Evolutionary conservation across 169 alveolate species (phyloP).

Genomic region (Plasmodium fragile): DNA sequence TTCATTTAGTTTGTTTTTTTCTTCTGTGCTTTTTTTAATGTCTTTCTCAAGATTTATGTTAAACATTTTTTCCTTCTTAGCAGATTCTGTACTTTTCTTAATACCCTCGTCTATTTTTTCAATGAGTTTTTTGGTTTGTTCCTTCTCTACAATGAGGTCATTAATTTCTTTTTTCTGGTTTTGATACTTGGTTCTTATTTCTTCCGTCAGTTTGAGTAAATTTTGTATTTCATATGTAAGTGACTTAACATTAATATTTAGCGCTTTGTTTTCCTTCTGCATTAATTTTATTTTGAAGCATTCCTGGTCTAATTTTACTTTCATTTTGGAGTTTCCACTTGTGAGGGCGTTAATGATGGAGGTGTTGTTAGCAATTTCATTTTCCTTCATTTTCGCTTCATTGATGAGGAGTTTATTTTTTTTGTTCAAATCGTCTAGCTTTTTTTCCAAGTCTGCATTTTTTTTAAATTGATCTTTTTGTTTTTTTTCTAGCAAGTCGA

Average conservation of each 20-base stretch:
- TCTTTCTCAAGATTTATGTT: slow-evolving; percentile 53
- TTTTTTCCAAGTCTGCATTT: slow-evolving; percentile 41
- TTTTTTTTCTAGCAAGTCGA: slow-evolving; percentile 62
- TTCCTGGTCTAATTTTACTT: slow-evolving; percentile 68
- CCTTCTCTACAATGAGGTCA: slow-evolving; percentile 63
- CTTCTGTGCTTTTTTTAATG: slow-evolving; percentile 49
- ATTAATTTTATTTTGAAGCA: slow-evolving; percentile 44
- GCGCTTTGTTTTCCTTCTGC: slow-evolving; percentile 61
- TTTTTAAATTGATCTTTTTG: slow-evolving; percentile 54
- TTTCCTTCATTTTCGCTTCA: slow-evolving; percentile 39
- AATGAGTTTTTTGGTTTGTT: slow-evolving; percentile 61
- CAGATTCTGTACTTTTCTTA: slow-evolving; percentile 51
- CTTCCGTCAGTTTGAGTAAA: slow-evolving; percentile 47
- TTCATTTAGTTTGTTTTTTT: slow-evolving; percentile 62
- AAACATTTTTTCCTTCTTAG: slow-evolving; percentile 51
- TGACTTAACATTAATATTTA: slow-evolving; percentile 51
- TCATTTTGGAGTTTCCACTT: slow-evolving; percentile 36
- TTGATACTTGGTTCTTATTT: slow-evolving; percentile 20
- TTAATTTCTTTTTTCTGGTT: slow-evolving; percentile 65
- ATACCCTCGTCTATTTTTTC: slow-evolving; percentile 65
- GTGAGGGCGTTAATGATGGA: slow-evolving; percentile 20
- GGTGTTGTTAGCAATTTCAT: slow-evolving; percentile 25
- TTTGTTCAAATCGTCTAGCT: slow-evolving; percentile 41
- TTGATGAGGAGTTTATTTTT: slow-evolving; percentile 43
- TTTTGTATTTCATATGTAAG: slow-evolving; percentile 66